Base-by-base conservation (phyloP, 2,329 filamentous ascomycete genomes). In the Aspergillus fumigatiaffinis region DNA sequence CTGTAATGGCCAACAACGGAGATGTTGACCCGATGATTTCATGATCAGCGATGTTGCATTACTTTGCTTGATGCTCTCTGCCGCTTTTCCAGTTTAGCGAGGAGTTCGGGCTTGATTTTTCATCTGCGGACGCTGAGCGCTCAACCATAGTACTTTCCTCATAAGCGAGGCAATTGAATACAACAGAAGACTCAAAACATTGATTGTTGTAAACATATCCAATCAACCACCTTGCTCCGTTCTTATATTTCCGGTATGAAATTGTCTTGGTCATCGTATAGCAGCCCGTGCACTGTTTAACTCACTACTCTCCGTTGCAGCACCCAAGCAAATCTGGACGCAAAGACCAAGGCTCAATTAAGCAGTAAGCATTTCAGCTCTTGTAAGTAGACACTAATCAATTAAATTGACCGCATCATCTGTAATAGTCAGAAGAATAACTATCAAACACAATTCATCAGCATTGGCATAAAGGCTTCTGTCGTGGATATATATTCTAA, bases 1-100 rank as follows among this genome's bases (percentile, higher is more conserved):
- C 71, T 49, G 63, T 74, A 57, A 76, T 77, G 74, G 68, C 73
- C 55, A 74, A 74, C 61, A 75, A 73, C 57, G 72, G 71, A 35
- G 74, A 77, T 42, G 58, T 71, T 32, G 76, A 77, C 51, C 64
- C 71, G 21, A 77, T 77, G 74, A 71, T 75, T 46, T 71, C 70
- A 29, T 77, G 64, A 72, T 55, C 32, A 35, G 47, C 46, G 28
- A 26, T 21, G 21, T 23, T 23, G 21, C 21, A 47, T 25, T 23
- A 20, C 29, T 32, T 29, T 29, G 28, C 9, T 29, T 14, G 29
- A 35, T 35, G 14, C 32, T 17, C 5, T 35, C 14, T 17, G 14
- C 32, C 5, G 12, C 44, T 14, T 17, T 47, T 25, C 23, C 23
- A 23, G 2, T 53, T 29, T 59, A 63, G 62, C 63, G 53, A 54